Percentiles rank a stretch among this genome's conserved stretches.
These are phyloP conservation scores for Pseudocercospora pini-densiflorae DNA, from an alignment of 2,329 filamentous ascomycete species.

Conservation along the genomic window DNA sequence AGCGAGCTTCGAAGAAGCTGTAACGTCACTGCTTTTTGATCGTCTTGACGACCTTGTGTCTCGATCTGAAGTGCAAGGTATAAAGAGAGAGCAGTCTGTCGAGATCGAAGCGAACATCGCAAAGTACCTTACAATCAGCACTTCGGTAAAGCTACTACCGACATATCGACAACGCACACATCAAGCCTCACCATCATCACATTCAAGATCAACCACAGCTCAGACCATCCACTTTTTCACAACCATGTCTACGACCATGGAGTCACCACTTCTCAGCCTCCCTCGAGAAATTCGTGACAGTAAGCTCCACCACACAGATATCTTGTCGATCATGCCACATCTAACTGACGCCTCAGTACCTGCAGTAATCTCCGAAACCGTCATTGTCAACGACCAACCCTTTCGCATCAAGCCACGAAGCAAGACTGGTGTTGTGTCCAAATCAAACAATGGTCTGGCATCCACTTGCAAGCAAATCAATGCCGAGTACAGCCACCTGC, in stretches of 20 bases:
- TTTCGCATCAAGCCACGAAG: constrained; percentile 19
- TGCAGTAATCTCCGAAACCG: constrained; percentile 25
- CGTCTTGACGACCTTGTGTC: constrained; percentile 15
- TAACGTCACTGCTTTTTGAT: constrained; percentile 11
- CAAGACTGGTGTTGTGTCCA: constrained; percentile 4
- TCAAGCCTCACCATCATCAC: background rate
- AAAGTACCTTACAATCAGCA: background rate
- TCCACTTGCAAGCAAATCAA: constrained; percentile 24
- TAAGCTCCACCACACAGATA: constrained; percentile 5
- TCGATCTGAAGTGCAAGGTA: constrained; percentile 10
- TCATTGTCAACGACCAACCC: constrained; percentile 26
- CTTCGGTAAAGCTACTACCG: constrained; percentile 1
- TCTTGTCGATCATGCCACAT: background rate
- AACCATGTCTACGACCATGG: constrained; percentile 13
- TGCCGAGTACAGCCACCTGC: constrained; percentile 23
- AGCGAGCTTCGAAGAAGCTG: constrained; percentile 5
- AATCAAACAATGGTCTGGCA: constrained; percentile 11
- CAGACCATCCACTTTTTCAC: background rate
- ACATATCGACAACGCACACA: background rate
- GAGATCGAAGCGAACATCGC: background rate
- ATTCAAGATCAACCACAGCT: background rate
- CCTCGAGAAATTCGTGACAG: constrained; percentile 29
- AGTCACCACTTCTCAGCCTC: constrained; percentile 26
- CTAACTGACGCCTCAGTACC: constrained; percentile 7
- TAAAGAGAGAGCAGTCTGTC: constrained; percentile 10